Evolutionary conservation across 768 basidiomycete species (phyloP).

Genomic region (Lactarius deliciosus): DNA sequence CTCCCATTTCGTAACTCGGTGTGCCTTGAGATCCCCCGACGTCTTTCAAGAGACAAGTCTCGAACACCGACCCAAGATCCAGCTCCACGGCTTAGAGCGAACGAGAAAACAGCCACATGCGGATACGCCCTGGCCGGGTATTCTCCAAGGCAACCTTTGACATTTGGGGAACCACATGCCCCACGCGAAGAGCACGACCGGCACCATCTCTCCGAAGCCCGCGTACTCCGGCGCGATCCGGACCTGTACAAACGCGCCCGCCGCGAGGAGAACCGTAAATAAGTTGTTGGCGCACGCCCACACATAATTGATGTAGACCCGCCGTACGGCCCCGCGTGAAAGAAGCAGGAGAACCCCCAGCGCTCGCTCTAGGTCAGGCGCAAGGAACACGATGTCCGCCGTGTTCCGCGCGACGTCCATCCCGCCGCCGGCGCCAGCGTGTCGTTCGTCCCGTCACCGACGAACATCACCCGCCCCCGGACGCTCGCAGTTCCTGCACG

Average conservation of each 20-base stretch:
- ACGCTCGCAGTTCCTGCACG: slow-evolving; percentile 34
- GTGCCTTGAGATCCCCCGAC: not conserved
- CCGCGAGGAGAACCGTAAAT: slow-evolving; percentile 48
- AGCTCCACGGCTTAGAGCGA: not conserved
- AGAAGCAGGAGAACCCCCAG: slow-evolving; percentile 42
- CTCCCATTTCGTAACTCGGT: too few relatives aligned
- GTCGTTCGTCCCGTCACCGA: slow-evolving; percentile 57
- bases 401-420: slow-evolving; percentile 44
- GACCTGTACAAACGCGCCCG: slow-evolving; percentile 46
- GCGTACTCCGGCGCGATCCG: slow-evolving; percentile 44
- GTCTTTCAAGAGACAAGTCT: not conserved
- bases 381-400: slow-evolving; percentile 48
- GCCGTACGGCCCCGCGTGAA: slow-evolving; percentile 37
- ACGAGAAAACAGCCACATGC: not conserved
- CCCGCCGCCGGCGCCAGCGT: slow-evolving; percentile 48
- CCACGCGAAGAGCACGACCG: too few relatives aligned
- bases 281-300: slow-evolving; percentile 45
- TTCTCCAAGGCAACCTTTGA: not conserved
- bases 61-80: not conserved
- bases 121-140: not conserved
- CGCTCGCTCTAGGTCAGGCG: slow-evolving; percentile 36
- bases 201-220: slow-evolving; percentile 45
- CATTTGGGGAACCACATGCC: slow-evolving; percentile 19
- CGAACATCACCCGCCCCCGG: slow-evolving; percentile 40
- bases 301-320: slow-evolving; percentile 40